Percentiles rank a stretch among this genome's conserved stretches.
These are phyloP conservation scores for Citrus sp. DNA, from an alignment of 345 rosid genomes.

Conservation along the genomic window DNA sequence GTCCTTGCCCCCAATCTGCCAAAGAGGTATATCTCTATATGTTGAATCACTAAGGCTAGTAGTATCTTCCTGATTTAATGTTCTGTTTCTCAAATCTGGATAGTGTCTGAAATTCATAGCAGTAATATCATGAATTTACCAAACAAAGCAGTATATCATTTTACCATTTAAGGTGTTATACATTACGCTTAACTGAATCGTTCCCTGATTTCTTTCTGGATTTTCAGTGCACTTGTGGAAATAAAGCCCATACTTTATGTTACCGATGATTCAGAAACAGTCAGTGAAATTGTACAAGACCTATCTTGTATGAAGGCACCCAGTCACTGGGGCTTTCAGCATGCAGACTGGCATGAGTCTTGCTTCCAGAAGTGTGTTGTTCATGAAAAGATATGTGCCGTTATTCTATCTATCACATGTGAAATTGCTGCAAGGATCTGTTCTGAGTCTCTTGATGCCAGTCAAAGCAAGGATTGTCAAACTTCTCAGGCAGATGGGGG, in stretches of 20 bases:
- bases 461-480: slow-evolving; percentile 16
- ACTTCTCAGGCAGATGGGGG: slow-evolving; percentile 31
- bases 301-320: slow-evolving; percentile 18
- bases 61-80: slow-evolving; percentile 1
- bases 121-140: not conserved
- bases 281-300: slow-evolving; percentile 24
- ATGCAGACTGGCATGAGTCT: slow-evolving; percentile 77
- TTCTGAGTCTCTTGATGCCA: slow-evolving; percentile 21
- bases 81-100: not conserved
- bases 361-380: slow-evolving; percentile 71
- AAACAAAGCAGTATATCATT: not conserved
- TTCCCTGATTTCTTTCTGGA: not conserved
- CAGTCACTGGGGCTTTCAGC: slow-evolving; percentile 51
- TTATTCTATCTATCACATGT: slow-evolving; percentile 53
- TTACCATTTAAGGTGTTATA: not conserved
- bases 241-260: slow-evolving; percentile 79
- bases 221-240: slow-evolving; percentile 83
- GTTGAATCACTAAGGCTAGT: not conserved
- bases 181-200: not conserved
- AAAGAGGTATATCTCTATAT: slow-evolving; percentile 52
- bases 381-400: slow-evolving; percentile 55
- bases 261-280: slow-evolving; percentile 37
- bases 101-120: not conserved
- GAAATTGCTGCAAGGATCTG: slow-evolving; percentile 42
- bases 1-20: slow-evolving; percentile 87